Evolutionary conservation across 768 basidiomycete species (phyloP).

Genomic region (Pleurotus tuoliensis): DNA sequence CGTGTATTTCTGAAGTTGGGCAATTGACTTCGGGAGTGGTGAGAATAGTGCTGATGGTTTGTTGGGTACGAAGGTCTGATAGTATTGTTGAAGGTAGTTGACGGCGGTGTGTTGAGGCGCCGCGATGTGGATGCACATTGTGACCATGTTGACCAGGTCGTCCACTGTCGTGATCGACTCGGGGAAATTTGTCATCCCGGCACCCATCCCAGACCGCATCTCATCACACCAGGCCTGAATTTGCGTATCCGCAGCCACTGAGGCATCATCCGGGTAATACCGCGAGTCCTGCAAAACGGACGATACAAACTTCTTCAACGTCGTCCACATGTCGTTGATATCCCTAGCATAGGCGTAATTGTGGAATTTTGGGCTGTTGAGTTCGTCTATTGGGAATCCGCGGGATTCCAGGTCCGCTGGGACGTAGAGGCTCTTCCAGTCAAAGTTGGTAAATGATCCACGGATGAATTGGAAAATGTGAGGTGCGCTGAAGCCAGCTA

Average conservation of each 20-base stretch:
- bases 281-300: conserved; percentile 11
- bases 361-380: conserved; percentile 23
- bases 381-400: conserved; percentile 23
- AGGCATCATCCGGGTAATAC: conserved; percentile 17
- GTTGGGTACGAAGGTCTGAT: conserved; percentile 28
- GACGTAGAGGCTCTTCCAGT: conserved; percentile 21
- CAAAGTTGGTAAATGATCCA: conserved; percentile 18
- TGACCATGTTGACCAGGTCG: conserved; percentile 23
- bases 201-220: conserved; percentile 19
- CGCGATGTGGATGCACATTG: conserved; percentile 30
- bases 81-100: conserved; percentile 31
- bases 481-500: conserved; percentile 15
- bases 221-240: conserved; percentile 19
- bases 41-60: conserved; percentile 23
- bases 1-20: conserved; percentile 14
- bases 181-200: conserved; percentile 21
- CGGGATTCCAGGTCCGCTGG: conserved; percentile 24
- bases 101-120: conserved; percentile 29
- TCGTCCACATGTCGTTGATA: conserved; percentile 22
- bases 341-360: conserved; percentile 26
- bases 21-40: conserved; percentile 18
- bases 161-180: conserved; percentile 18
- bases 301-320: conserved; percentile 20
- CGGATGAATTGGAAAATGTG: conserved; percentile 18
- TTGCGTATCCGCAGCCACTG: conserved; percentile 17